A percentile compares a stretch with the other conserved stretches of the same genome.
Conservation (phyloP, 805 yeast species). For the Metschnikowia baotianmanensis region DNA sequence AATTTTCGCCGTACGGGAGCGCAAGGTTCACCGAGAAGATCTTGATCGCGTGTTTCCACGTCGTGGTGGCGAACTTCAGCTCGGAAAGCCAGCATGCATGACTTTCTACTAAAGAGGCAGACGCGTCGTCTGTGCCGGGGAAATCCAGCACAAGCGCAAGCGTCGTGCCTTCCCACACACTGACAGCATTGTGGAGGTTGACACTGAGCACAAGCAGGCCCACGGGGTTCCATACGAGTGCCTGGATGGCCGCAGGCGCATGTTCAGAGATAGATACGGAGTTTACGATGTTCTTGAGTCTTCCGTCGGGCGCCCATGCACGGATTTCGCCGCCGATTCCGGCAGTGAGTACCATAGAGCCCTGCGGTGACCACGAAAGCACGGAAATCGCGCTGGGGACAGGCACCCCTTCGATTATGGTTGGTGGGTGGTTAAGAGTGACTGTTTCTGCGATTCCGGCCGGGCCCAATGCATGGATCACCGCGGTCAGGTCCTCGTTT, state of each 20-base stretch:
- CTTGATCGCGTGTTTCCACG: slow-evolving; percentile 49
- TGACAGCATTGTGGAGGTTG: slow-evolving; percentile 44
- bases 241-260: slow-evolving; percentile 42
- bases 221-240: slow-evolving; percentile 58
- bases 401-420: slow-evolving; percentile 14
- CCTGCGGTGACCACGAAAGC: slow-evolving; percentile 65
- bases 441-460: slow-evolving; percentile 30
- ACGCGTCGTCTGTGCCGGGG: slow-evolving; percentile 17
- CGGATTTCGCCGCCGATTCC: slow-evolving; percentile 70
- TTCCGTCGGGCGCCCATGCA: slow-evolving; percentile 73
- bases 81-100: slow-evolving; percentile 76
- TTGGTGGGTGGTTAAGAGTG: slow-evolving; percentile 38
- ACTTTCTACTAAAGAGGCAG: slow-evolving; percentile 21
- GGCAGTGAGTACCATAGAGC: slow-evolving; percentile 60
- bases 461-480: slow-evolving; percentile 35
- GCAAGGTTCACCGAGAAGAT: slow-evolving; percentile 44
- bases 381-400: slow-evolving; percentile 28
- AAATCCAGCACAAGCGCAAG: slow-evolving; percentile 34
- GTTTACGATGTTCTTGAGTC: slow-evolving; percentile 48
- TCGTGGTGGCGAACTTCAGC: slow-evolving; percentile 68
- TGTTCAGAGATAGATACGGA: slow-evolving; percentile 14
- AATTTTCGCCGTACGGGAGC: slow-evolving; percentile 15
- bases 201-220: slow-evolving; percentile 56
- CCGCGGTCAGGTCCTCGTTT: slow-evolving; percentile 45
- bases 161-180: slow-evolving; percentile 62